Percentiles rank a stretch among this genome's conserved stretches.
These are phyloP conservation scores for Saccharum officinarum DNA, from an alignment of 176 grass and related monocot genomes.

Conservation along the genomic window DNA sequence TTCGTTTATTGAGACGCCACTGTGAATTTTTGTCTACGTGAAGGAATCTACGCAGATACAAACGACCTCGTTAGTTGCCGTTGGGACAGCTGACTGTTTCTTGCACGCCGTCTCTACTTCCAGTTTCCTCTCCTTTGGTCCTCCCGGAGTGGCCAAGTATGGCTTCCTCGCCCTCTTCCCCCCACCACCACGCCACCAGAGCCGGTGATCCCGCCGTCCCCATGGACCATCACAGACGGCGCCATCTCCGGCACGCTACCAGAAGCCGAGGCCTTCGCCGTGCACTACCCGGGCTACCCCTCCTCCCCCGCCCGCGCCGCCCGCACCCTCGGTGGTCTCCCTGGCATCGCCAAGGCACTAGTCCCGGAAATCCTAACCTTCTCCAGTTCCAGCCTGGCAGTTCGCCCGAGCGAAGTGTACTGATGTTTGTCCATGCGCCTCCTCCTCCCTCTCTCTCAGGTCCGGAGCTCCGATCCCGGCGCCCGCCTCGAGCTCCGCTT, in stretches of 20 bases:
- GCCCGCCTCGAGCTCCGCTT: constrained; percentile 72
- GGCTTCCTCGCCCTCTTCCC: background rate
- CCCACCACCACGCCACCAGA: background rate
- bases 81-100: too few relatives aligned
- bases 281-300: constrained; percentile 83
- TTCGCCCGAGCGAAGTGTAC: too few relatives aligned
- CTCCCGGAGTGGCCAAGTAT: background rate
- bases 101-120: too few relatives aligned
- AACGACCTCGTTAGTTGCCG: too few relatives aligned
- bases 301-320: constrained; percentile 58
- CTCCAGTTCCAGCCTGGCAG: too few relatives aligned
- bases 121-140: too few relatives aligned
- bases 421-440: too few relatives aligned
- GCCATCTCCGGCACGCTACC: constrained; percentile 58
- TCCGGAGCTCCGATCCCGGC: constrained; percentile 36
- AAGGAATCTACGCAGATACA: too few relatives aligned
- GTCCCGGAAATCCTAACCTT: too few relatives aligned
- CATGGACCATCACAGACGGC: constrained; percentile 58
- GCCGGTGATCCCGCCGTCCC: background rate
- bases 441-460: background rate
- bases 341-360: constrained; percentile 48
- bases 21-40: too few relatives aligned
- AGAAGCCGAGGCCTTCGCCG: constrained; percentile 50
- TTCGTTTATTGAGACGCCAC: too few relatives aligned
- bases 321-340: constrained; percentile 63